Evolutionary conservation across 306 rosid genomes (phyloP).

Genomic region (Cyclanthera cordifolia): DNA sequence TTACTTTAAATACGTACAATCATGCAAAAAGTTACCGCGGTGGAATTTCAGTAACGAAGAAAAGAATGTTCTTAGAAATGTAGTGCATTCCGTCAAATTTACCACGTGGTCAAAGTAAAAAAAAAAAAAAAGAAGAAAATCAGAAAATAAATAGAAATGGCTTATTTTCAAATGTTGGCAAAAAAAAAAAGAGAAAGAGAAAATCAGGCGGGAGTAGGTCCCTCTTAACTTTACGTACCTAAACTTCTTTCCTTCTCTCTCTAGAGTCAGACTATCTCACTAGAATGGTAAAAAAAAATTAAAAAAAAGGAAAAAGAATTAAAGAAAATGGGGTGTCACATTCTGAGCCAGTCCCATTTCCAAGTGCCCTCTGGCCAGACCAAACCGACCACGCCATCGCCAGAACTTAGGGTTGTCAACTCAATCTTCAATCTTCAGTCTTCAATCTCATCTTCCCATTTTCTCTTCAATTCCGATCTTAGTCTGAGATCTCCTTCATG

Average conservation of each 20-base stretch:
- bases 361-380: conserved; percentile 30
- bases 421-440: neutral
- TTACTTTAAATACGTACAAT: too few relatives aligned
- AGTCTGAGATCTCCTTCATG: too few relatives aligned
- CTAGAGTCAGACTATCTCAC: neutral
- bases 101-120: neutral
- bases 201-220: neutral
- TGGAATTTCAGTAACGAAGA: neutral
- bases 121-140: neutral
- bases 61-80: too few relatives aligned
- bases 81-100: neutral
- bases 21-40: too few relatives aligned
- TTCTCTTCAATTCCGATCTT: too few relatives aligned
- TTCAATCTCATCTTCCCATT: neutral
- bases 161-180: neutral
- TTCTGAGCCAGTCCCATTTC: conserved; percentile 31
- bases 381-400: conserved; percentile 19
- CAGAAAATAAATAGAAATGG: neutral
- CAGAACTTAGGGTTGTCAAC: conserved; percentile 38
- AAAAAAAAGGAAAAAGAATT: neutral
- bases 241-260: neutral
- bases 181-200: neutral
- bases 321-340: conserved; percentile 28
- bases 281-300: neutral
- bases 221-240: conserved; percentile 6